Conservation (phyloP, 2,329 filamentous ascomycete species). For the Neofusicoccum sp. region DNA sequence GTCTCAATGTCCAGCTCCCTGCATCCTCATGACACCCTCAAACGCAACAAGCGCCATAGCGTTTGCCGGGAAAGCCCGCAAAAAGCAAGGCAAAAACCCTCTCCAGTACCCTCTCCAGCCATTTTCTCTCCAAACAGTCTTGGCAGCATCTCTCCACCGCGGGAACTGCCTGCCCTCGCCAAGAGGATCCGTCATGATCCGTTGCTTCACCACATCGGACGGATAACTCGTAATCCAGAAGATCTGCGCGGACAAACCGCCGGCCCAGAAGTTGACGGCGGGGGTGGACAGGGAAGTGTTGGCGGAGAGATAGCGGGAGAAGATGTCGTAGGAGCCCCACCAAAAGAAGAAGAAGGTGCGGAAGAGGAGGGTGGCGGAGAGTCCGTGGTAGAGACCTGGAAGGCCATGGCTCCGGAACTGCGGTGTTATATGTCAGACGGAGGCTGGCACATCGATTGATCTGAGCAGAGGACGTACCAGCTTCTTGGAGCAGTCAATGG, state of each 20-base stretch:
- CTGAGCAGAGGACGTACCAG: conserved; percentile 48
- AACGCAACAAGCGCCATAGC: conserved; percentile 92
- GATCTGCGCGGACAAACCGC: conserved; percentile 86
- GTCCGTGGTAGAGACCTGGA: conserved; percentile 79
- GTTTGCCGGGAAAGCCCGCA: conserved; percentile 94
- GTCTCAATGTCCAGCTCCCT: conserved; percentile 23
- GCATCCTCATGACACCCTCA: conserved; percentile 79
- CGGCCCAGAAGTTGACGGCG: conserved; percentile 95
- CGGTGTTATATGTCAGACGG: background rate
- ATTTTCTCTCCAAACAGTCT: conserved; percentile 72
- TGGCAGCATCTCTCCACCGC: conserved; percentile 79
- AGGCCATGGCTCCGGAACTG: conserved; percentile 67
- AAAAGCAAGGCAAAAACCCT: conserved; percentile 90
- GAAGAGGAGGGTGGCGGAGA: conserved; percentile 84
- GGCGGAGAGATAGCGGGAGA: conserved; percentile 68
- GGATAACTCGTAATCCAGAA: conserved; percentile 96
- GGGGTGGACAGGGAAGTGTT: conserved; percentile 74
- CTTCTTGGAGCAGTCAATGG: conserved; percentile 79
- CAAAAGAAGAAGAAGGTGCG: conserved; percentile 95
- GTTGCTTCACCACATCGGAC: conserved; percentile 90
- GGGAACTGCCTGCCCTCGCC: conserved; percentile 66
- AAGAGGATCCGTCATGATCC: conserved; percentile 93
- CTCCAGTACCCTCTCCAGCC: conserved; percentile 85
- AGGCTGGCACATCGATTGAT: no score
- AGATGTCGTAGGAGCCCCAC: conserved; percentile 94